These are phyloP conservation scores for Paramecium sexaurelia DNA, from an alignment of 73 alveolate species.

Conservation along the genomic window DNA sequence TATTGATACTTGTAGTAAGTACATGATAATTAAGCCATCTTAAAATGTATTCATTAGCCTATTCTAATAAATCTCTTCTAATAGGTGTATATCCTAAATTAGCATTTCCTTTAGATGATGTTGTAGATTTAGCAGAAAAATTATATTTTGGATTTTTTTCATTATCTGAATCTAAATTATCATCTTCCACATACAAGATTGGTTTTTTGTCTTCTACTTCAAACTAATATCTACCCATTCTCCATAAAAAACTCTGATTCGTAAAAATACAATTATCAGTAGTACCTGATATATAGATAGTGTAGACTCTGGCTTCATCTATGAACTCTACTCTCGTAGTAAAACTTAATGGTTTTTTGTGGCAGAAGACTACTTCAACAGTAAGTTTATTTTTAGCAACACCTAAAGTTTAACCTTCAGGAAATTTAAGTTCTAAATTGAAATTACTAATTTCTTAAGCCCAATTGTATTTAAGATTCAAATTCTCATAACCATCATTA, in stretches of 20 bases:
- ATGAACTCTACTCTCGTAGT: conserved; percentile 95
- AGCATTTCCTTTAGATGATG: conserved; percentile 85
- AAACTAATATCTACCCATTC: conserved; percentile 82
- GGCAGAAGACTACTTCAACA: conserved; percentile 90
- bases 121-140: conserved; percentile 52
- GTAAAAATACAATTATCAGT: conserved; percentile 96
- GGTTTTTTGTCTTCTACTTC: conserved; percentile 83
- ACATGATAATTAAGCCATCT: conserved; percentile 93
- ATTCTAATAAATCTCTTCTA: conserved; percentile 82
- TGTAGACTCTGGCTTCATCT: conserved; percentile 95
- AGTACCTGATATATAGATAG: conserved; percentile 95
- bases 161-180: conserved; percentile 84
- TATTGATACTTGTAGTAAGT: conserved; percentile 76
- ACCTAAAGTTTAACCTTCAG: conserved; percentile 89
- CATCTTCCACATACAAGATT: conserved; percentile 68
- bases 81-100: conserved; percentile 94
- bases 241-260: conserved; percentile 86
- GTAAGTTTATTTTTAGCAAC: conserved; percentile 85
- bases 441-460: conserved; percentile 86
- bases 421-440: conserved; percentile 81
- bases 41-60: conserved; percentile 86
- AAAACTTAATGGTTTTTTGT: conserved; percentile 94
- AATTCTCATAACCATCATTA: conserved; percentile 97
- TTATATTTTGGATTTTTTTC: conserved; percentile 71
- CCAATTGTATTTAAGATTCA: conserved; percentile 89